Evolutionary conservation across 2,329 filamentous ascomycete genomes (phyloP), one percentile per base, ranked within the genome.

Genomic region (Colletotrichum musicola): DNA sequence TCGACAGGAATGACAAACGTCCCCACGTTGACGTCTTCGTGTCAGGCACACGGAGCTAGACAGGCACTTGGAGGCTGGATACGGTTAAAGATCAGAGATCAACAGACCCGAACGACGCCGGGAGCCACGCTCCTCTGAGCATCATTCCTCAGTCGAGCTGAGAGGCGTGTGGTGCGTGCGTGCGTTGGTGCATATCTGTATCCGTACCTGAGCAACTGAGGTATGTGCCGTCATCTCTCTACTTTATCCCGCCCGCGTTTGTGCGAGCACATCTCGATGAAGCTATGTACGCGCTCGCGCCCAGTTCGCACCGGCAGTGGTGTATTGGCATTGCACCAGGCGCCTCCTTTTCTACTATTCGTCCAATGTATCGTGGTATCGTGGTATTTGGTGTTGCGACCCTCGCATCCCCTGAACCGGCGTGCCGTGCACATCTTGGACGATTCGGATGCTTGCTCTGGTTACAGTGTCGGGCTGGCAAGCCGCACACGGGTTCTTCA

Each of bases 1-100:
- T 63, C 38, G 53, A 59, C 49, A 55, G 27, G 47, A 62, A 68
- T 47, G 63, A 66, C 53, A 68, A 59, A 68, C 60, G 61, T 49
- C 54, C 54, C 54, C 64, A 55, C 54, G 61, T 64, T 59, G 64
- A 50, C 54, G 61, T 68, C 54, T 65, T 60, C 30, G 30, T 55
- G 49, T 49, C 61, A 65, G 55, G 65, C 38, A 64, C 55, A 42
- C 42, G 30, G 49, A 49, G 22, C 38, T 38, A 56, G 55, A 60
- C 46, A 46, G 27, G n/a, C n/a, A 40, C 42, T 27, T n/a, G 10
- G 10, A 44, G 49, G 18, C 35, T 60, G 49, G 25, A 60, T 65
- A 50, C 25, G 61, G 65, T 25, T 49, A 54, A 65, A 55, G 62
- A 65, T 55, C 54, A 65, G 53, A 59, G 64, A 59, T 64, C 60